phyloP scores from a whole-genome alignment of 129 eudicot genomes.

The Helichrysum umbraculigerum region DNA sequence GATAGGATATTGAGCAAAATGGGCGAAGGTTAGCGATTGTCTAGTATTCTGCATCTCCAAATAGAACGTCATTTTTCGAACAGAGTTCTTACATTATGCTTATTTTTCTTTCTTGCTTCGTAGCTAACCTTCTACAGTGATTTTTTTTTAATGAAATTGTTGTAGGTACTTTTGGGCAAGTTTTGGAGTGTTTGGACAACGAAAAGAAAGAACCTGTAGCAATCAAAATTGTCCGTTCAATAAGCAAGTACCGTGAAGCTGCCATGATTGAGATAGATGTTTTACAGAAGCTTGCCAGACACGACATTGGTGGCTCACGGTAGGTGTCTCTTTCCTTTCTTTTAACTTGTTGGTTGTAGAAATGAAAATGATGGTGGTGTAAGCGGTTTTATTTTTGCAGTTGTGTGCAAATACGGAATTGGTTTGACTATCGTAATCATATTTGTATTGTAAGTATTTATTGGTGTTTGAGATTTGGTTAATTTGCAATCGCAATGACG shows the following conservation, averaged over 20 bases:
- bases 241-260: conserved; percentile 86
- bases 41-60: conserved; percentile 14
- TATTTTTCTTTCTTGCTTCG: neutral
- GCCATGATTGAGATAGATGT: conserved; percentile 92
- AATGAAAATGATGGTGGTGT: conserved; percentile 42
- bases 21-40: conserved; percentile 80
- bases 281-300: conserved; percentile 73
- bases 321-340: conserved; percentile 30
- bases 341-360: conserved; percentile 18
- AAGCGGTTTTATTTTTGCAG: conserved; percentile 85
- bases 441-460: conserved; percentile 93
- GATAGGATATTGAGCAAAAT: conserved; percentile 86
- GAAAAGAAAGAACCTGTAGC: conserved; percentile 87
- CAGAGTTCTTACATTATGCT: neutral
- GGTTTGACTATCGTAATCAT: conserved; percentile 99
- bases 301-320: conserved; percentile 83
- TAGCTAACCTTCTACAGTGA: conserved; percentile 2
- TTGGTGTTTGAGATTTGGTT: conserved; percentile 46
- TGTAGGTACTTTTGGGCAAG: conserved; percentile 89
- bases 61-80: neutral
- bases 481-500: conserved; percentile 33
- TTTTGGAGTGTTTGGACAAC: conserved; percentile 85
- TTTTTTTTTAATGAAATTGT: conserved; percentile 17
- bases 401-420: conserved; percentile 99
- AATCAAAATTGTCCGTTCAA: conserved; percentile 77